These are phyloP conservation scores for Trypanosomatidae sp. DNA, from an alignment of 208 protist genomes.

Conservation along the genomic window DNA sequence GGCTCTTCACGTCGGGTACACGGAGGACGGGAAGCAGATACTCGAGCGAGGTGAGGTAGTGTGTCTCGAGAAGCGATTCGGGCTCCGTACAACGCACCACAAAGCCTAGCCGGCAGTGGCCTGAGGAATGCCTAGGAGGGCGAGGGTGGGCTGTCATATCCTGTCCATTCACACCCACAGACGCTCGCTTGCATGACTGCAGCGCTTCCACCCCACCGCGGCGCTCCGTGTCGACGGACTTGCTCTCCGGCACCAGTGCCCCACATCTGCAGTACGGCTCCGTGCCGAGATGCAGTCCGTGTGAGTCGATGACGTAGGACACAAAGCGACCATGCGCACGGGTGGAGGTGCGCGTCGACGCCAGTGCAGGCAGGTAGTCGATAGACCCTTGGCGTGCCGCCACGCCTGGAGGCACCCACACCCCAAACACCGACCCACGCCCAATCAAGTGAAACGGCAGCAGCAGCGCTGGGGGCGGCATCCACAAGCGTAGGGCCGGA, in stretches of 20 bases:
- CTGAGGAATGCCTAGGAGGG: background rate
- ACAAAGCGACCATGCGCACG: constrained; percentile 5
- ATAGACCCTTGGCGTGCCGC: no score
- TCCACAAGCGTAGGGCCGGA: constrained; percentile 12
- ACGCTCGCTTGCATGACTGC: background rate
- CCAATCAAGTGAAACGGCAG: constrained; percentile 56
- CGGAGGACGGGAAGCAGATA: constrained; percentile 5
- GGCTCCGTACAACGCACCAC: constrained; percentile 5
- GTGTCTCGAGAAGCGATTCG: constrained; percentile 7
- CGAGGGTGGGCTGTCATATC: background rate
- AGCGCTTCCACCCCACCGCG: background rate
- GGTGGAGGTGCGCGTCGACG: background rate
- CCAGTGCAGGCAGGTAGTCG: background rate
- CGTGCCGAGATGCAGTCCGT: constrained; percentile 11
- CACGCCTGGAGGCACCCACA: constrained; percentile 35
- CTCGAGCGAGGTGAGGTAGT: constrained; percentile 1
- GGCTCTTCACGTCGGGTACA: background rate
- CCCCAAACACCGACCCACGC: constrained; percentile 36
- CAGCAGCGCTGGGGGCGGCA: constrained; percentile 67
- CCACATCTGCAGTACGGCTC: background rate
- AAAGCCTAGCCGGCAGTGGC: constrained; percentile 6
- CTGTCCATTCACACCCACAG: background rate
- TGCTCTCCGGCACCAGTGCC: background rate
- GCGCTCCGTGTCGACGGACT: background rate
- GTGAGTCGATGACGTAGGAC: constrained; percentile 9